A percentile compares a stretch with the other conserved stretches of the same genome.
Evolutionary conservation across 208 protist species (phyloP).

Genomic region (Phytomonas sp.): DNA sequence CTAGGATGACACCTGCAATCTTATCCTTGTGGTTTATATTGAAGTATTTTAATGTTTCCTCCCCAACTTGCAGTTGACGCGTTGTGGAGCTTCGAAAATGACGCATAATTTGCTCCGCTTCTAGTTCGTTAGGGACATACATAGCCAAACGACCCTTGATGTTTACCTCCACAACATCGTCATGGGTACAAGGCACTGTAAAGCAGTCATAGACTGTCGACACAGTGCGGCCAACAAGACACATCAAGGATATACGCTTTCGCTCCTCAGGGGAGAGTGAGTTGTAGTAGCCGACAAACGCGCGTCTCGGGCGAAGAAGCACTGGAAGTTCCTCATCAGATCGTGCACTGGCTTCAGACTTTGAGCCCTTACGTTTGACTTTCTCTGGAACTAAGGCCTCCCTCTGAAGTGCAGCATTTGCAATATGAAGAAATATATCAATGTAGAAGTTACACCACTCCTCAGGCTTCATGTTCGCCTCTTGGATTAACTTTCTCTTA

Average conservation of each 20-base stretch:
- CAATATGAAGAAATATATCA: slow-evolving; percentile 77
- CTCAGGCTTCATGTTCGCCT: slow-evolving; percentile 78
- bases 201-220: slow-evolving; percentile 72
- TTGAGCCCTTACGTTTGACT: slow-evolving; percentile 16
- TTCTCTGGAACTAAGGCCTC: slow-evolving; percentile 32
- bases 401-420: slow-evolving; percentile 58
- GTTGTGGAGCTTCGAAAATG: slow-evolving; percentile 71
- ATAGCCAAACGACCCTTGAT: slow-evolving; percentile 56
- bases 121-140: slow-evolving; percentile 73
- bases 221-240: slow-evolving; percentile 58
- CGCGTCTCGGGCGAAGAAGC: slow-evolving; percentile 67
- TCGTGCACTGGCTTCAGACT: not conserved
- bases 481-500: slow-evolving; percentile 55
- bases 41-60: slow-evolving; percentile 85
- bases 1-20: slow-evolving; percentile 69
- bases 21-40: slow-evolving; percentile 69
- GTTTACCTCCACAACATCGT: slow-evolving; percentile 71
- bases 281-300: slow-evolving; percentile 83
- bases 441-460: slow-evolving; percentile 85
- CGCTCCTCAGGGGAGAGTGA: slow-evolving; percentile 53
- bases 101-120: slow-evolving; percentile 77
- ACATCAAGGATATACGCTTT: slow-evolving; percentile 75
- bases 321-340: slow-evolving; percentile 63
- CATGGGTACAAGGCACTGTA: slow-evolving; percentile 63
- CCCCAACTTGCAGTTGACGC: slow-evolving; percentile 82